Percentiles rank a stretch among this genome's conserved stretches.
Conservation (phyloP, 306 rosid genomes). For the Quercus cerris region DNA sequence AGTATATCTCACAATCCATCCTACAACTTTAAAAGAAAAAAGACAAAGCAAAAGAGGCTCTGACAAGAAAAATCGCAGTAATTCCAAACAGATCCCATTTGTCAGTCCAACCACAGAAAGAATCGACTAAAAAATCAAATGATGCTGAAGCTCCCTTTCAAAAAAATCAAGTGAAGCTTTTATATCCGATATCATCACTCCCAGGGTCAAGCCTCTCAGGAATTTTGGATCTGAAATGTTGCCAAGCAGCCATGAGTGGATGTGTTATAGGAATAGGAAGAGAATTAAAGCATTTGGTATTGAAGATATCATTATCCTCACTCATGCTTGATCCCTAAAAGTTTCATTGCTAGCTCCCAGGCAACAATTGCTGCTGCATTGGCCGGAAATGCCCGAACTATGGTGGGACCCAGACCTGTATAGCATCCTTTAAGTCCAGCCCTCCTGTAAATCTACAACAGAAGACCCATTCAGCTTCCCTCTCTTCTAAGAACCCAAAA, state of each 20-base stretch:
- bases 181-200: neutral
- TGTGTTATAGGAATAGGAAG: neutral
- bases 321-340: constrained; percentile 58
- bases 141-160: neutral
- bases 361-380: constrained; percentile 86
- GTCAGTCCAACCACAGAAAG: neutral
- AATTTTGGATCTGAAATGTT: neutral
- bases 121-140: neutral
- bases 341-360: constrained; percentile 89
- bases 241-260: neutral
- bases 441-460: constrained; percentile 57
- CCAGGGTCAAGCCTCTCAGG: neutral
- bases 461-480: constrained; percentile 7
- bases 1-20: neutral
- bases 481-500: neutral
- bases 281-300: neutral
- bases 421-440: constrained; percentile 85
- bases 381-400: constrained; percentile 87
- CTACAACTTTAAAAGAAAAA: neutral
- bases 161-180: neutral
- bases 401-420: constrained; percentile 83
- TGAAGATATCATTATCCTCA: constrained; percentile 26
- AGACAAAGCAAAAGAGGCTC: neutral
- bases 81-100: neutral
- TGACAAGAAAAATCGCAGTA: neutral